Conservation (phyloP, 108 stramenopile genomes). For the Heterococcus sp. region DNA sequence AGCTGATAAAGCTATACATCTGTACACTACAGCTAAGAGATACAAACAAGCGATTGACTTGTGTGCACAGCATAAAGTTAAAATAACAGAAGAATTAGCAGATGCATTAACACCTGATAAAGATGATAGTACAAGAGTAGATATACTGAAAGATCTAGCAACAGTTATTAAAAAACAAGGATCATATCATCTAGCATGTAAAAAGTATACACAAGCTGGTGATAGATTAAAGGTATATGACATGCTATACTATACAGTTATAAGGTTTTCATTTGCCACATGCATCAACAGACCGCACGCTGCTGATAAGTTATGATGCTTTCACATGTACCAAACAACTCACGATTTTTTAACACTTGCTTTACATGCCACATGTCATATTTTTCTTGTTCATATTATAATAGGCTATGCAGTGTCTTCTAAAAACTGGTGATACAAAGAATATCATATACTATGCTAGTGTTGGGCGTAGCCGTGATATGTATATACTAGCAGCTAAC, state of each 20-base stretch:
- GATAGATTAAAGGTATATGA: no score
- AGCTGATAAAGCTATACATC: constrained; percentile 60
- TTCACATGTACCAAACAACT: no score
- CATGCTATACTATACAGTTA: no score
- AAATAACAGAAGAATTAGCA: constrained; percentile 54
- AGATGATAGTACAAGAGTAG: constrained; percentile 9
- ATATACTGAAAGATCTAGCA: constrained; percentile 53
- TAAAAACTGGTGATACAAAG: constrained; percentile 66
- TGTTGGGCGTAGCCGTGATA: constrained; percentile 55
- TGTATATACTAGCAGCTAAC: constrained; percentile 70
- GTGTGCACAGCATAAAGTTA: constrained; percentile 54
- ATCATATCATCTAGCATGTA: constrained; percentile 61
- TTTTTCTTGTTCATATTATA: no score
- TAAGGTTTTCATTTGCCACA: no score
- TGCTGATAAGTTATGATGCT: no score
- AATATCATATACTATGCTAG: constrained; percentile 66
- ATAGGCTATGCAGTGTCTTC: constrained; percentile 66
- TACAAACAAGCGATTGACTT: constrained; percentile 56
- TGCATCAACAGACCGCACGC: no score
- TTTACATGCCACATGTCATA: no score
- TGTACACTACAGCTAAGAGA: constrained; percentile 49
- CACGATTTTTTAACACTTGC: no score
- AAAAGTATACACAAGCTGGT: constrained; percentile 68
- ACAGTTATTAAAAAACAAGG: constrained; percentile 62
- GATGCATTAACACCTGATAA: constrained; percentile 53